A percentile compares a stretch with the other conserved stretches of the same genome.
Evolutionary conservation across 208 protist species (phyloP).

Genomic region (Leishmania major): DNA sequence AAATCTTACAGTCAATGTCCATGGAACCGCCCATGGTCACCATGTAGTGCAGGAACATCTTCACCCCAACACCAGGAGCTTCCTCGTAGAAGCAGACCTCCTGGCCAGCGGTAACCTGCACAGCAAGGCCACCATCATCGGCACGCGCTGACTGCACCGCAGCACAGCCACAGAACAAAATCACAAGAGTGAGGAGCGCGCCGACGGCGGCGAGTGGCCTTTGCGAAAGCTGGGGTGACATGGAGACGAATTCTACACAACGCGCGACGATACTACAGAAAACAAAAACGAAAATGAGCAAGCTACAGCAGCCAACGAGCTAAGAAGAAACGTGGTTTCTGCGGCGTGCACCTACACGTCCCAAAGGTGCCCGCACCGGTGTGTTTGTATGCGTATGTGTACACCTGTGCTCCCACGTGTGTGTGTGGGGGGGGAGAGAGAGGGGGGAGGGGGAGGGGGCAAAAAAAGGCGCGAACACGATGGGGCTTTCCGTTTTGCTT

Average conservation of each 20-base stretch:
- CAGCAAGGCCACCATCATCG: conserved; percentile 49
- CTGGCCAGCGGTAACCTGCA: conserved; percentile 50
- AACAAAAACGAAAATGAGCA: neutral
- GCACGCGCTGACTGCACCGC: conserved; percentile 18
- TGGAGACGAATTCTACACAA: neutral
- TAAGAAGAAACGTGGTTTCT: neutral
- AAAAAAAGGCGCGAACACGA: neutral
- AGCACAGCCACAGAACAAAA: conserved; percentile 27
- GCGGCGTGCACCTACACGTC: neutral
- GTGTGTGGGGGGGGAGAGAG: neutral
- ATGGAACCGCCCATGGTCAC: conserved; percentile 77
- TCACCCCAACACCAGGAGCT: conserved; percentile 40
- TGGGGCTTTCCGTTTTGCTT: no score
- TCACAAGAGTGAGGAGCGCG: conserved; percentile 10
- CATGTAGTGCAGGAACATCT: conserved; percentile 80
- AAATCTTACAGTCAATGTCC: conserved; percentile 75
- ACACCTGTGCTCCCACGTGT: neutral
- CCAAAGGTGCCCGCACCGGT: neutral
- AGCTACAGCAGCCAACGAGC: neutral
- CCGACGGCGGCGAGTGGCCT: neutral
- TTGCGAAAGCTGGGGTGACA: neutral
- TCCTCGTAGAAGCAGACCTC: conserved; percentile 89
- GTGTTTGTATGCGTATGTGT: neutral
- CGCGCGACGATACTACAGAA: no score
- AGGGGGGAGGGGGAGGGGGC: no score